Evolutionary conservation across 176 grass and related monocot species (phyloP), one percentile per base, ranked within the genome.

Genomic region (Coix lacrymajobi): DNA sequence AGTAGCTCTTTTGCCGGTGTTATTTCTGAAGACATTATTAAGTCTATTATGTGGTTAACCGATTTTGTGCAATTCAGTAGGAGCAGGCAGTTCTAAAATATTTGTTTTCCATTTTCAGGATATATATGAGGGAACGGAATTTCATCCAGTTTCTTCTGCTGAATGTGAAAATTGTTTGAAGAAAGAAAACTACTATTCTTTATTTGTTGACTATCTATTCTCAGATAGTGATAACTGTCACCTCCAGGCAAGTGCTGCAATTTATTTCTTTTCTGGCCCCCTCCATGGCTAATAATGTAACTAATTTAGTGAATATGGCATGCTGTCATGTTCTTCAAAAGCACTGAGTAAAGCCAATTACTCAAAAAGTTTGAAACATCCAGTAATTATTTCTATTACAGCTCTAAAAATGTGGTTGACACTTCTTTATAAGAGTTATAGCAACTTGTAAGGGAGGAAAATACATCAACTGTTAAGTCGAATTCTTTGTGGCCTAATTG

Each of bases 1-100:
- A 88, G 87, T 64, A 92, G 83, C 78, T 95, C 92, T 66, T 98
- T 98, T 82, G 90, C 96, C 85, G 96, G 93, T 79, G 91, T 97
- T 79, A 69, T 98, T 81, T 98, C 96, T 60, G 96, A 98, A 89
- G 96, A 98, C 56, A 98, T 98, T 61, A 95, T 98, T 77, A 95
- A 98, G 92, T 62, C 14, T 62, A 62, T 20, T 31, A 46, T 40
- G 48, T 49, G 61, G 38, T 73, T 15, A 37, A 34, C 20, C 24
- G 62, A 14, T 80, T 80, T 82, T 76, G 32, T 77, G 32, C 54
- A 80, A 75, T 40, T 73, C 36, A 79, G n/a, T 70, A 63, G 63
- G 57, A 83, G 48, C 72, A 41, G 28, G 7, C 64, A 63, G 3
- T 69, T 71, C 31, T 87, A 40, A 82, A 34, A 56, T 85, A 67